phyloP scores from a whole-genome alignment of 2,329 filamentous ascomycete genomes.

The Hymenoscyphus scutula region DNA sequence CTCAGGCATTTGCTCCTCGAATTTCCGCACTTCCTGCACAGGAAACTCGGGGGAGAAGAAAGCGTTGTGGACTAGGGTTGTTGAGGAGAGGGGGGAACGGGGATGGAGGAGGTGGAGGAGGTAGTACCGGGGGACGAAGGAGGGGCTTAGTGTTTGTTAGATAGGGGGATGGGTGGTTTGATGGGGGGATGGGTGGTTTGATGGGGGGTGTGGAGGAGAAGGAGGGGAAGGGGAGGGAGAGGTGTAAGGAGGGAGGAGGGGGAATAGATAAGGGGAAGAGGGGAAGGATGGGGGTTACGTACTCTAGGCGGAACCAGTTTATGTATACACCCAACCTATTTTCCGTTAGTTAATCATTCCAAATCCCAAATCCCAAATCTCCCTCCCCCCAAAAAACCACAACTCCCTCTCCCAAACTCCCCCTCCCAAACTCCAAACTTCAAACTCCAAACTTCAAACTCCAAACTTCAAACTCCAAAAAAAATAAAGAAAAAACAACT shows the following conservation, averaged over 20 bases:
- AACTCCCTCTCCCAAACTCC: too few relatives aligned
- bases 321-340: constrained; percentile 30
- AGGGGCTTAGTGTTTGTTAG: constrained; percentile 31
- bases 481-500: constrained; percentile 25
- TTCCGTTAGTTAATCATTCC: constrained; percentile 11
- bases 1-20: constrained; percentile 39
- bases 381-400: too few relatives aligned
- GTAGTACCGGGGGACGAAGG: constrained; percentile 38
- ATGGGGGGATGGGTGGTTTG: too few relatives aligned
- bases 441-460: too few relatives aligned
- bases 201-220: too few relatives aligned
- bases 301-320: constrained; percentile 34
- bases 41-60: constrained; percentile 42
- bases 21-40: constrained; percentile 32
- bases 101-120: constrained; percentile 38
- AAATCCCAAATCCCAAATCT: too few relatives aligned
- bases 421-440: too few relatives aligned
- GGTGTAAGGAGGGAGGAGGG: too few relatives aligned
- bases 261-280: too few relatives aligned
- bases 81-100: constrained; percentile 40
- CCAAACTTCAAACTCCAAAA: too few relatives aligned
- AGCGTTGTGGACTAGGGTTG: constrained; percentile 40
- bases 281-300: too few relatives aligned
- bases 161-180: too few relatives aligned
- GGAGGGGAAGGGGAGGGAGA: background rate